These are phyloP conservation scores for Trypanosomatidae sp. DNA, from an alignment of 208 protist species.

Conservation along the genomic window DNA sequence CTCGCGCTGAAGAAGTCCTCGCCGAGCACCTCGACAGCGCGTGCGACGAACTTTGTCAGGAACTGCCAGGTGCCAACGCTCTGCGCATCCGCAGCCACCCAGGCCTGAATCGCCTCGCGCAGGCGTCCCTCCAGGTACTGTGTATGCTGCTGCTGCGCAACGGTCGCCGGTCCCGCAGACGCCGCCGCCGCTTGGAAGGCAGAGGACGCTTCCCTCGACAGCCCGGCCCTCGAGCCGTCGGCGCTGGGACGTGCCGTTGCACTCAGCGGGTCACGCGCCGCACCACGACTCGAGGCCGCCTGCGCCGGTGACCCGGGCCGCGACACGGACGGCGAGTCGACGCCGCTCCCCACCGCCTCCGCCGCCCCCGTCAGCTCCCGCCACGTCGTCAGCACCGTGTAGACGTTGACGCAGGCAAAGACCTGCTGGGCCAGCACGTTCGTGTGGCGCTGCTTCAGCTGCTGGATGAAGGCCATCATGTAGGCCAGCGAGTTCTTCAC, in stretches of 20 bases:
- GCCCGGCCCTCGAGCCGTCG: no score
- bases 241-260: no score
- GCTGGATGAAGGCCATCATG: slow-evolving; percentile 39
- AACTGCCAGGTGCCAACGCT: slow-evolving; percentile 18
- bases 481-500: slow-evolving; percentile 27
- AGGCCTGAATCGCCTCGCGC: slow-evolving; percentile 25
- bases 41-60: slow-evolving; percentile 31
- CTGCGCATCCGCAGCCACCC: slow-evolving; percentile 40
- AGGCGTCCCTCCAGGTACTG: slow-evolving; percentile 38
- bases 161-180: background rate
- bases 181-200: no score
- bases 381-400: slow-evolving; percentile 52
- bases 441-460: slow-evolving; percentile 53
- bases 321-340: no score
- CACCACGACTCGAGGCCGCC: no score
- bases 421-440: slow-evolving; percentile 53
- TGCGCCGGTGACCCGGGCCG: no score
- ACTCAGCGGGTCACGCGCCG: background rate
- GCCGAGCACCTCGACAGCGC: slow-evolving; percentile 36
- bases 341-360: no score
- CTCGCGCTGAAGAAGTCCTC: slow-evolving; percentile 37
- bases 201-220: no score
- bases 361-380: slow-evolving; percentile 30
- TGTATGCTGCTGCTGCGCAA: slow-evolving; percentile 3
- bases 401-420: slow-evolving; percentile 60